Base-by-base conservation (phyloP, 2,329 filamentous ascomycete species). In the Fusarium papillatum region DNA sequence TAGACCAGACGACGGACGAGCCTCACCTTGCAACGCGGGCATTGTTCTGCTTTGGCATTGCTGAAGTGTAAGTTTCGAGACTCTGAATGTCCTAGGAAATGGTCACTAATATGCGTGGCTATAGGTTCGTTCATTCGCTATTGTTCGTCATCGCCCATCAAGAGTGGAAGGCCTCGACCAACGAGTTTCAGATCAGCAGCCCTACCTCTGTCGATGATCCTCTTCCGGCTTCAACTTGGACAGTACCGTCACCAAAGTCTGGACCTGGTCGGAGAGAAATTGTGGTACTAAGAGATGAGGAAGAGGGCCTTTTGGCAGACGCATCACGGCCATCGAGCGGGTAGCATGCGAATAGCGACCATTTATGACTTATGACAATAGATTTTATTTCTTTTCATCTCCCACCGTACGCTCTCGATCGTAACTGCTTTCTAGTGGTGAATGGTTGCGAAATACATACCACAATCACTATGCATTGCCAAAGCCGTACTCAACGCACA, bases 11-110 rank as follows among this genome's bases (percentile, higher is more conserved):
- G 5, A 66, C 59, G 36, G 72, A 74, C n/a, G 72, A 74, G 41
- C 60, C 71, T 34, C 72, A 72, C 53, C 55, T 69, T 22, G 64
- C 64, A 62, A 68, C 48, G 29, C 48, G 68, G 26, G 68, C 68
- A 4, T 57, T 74, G 14, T 69, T 69, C 24, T 74, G 72, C 38
- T 74, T 74, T 31, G 71, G 72, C 6, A 34, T 72, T 26, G 59
- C 72, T 11, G 50, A 74, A 63, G 72, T 68, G 72, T 74, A 65
- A 66, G 61, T 64, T 16, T 46, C 16, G n/a, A 41, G 16, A 9
- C 22, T n/a, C 14, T 34, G 10, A 14, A 11, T 22, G 7, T 6
- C 11, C 2, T 3, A 39, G 8, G 17, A 9, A 16, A 8, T 26
- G 19, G 6, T n/a, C 41, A 26, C 59, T 74, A 7, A 74, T n/a